phyloP scores from a whole-genome alignment of 2,329 filamentous ascomycete species.

The Chaetomiaceae sp. region DNA sequence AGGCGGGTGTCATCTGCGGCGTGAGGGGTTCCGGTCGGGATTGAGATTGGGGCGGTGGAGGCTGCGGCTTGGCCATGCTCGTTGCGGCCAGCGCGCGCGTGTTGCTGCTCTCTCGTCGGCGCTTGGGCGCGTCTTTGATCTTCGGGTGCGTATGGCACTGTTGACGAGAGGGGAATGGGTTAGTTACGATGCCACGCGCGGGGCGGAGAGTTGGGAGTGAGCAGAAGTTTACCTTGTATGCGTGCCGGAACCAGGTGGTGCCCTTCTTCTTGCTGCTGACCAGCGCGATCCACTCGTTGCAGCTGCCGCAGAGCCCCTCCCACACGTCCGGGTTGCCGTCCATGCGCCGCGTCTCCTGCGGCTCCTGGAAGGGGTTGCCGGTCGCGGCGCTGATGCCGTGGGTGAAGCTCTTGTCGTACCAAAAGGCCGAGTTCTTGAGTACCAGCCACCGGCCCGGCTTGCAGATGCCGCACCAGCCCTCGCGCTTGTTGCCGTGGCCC shows the following conservation, averaged over 20 bases:
- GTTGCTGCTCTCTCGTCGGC: constrained; percentile 57
- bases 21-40: constrained; percentile 43
- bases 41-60: no score
- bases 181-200: no score
- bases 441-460: constrained; percentile 81
- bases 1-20: constrained; percentile 39
- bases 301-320: constrained; percentile 73
- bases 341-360: constrained; percentile 67
- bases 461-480: constrained; percentile 86
- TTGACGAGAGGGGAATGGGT: no score
- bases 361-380: constrained; percentile 70
- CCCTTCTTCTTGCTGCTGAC: constrained; percentile 86
- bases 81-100: constrained; percentile 37
- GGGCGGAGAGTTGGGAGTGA: constrained; percentile 8
- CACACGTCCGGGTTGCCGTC: constrained; percentile 76
- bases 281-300: constrained; percentile 73
- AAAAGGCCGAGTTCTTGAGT: constrained; percentile 84
- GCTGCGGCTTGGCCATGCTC: constrained; percentile 41
- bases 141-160: constrained; percentile 68
- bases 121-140: constrained; percentile 64
- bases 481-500: constrained; percentile 78
- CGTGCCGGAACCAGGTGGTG: constrained; percentile 87
- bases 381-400: constrained; percentile 81
- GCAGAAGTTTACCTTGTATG: constrained; percentile 62
- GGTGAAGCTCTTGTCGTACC: constrained; percentile 89